A percentile compares a stretch with the other conserved stretches of the same genome.
Conservation (phyloP, 1,284 basidiomycete species). For the Ceratobasidium sp. region DNA sequence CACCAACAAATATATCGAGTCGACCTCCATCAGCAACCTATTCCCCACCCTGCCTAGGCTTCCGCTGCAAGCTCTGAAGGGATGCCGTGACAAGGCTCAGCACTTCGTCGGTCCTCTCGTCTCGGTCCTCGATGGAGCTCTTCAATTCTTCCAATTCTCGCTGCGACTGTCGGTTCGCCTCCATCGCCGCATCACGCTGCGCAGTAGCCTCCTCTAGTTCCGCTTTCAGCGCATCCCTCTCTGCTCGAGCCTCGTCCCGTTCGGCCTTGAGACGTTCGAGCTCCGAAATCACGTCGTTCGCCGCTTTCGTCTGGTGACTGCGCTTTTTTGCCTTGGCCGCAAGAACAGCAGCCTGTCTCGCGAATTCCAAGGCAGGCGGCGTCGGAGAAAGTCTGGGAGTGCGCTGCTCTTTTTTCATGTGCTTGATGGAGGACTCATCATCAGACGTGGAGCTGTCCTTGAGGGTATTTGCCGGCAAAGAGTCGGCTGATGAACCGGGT, state of each 20-base stretch:
- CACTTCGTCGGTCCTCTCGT: conserved; percentile 6
- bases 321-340: neutral
- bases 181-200: conserved; percentile 23
- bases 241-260: conserved; percentile 28
- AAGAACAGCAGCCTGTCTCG: conserved; percentile 7
- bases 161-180: neutral
- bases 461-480: conserved; percentile 17
- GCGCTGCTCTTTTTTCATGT: conserved; percentile 13
- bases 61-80: conserved; percentile 27
- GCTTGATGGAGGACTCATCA: conserved; percentile 3
- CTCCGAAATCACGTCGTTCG: conserved; percentile 17
- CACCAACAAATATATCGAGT: neutral
- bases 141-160: conserved; percentile 15
- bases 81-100: conserved; percentile 21
- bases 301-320: neutral
- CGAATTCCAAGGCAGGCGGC: conserved; percentile 16
- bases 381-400: conserved; percentile 17
- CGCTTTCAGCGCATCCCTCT: neutral
- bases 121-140: conserved; percentile 10
- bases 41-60: neutral
- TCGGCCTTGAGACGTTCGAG: conserved; percentile 19
- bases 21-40: neutral
- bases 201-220: conserved; percentile 6
- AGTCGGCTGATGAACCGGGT: neutral
- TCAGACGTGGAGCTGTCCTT: neutral